Evolutionary conservation across 768 basidiomycete genomes (phyloP).

Genomic region (Collybia mongolica): DNA sequence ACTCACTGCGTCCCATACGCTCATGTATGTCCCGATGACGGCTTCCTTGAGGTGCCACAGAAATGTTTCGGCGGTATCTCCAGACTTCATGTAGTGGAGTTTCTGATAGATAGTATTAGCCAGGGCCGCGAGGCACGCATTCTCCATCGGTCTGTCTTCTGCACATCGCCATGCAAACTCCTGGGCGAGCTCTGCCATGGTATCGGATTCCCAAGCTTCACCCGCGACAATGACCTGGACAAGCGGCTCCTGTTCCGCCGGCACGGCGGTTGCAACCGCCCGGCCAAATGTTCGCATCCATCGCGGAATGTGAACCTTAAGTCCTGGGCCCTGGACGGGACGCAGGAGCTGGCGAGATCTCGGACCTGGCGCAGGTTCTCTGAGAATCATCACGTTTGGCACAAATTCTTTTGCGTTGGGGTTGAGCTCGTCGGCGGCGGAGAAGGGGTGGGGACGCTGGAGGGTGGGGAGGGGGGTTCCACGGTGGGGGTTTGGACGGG

Average conservation of each 20-base stretch:
- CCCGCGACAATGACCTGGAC: constrained; percentile 10
- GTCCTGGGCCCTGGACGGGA: constrained; percentile 4
- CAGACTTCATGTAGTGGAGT: constrained; percentile 10
- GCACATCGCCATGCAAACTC: constrained; percentile 14
- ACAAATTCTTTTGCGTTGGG: constrained; percentile 4
- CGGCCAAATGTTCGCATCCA: constrained; percentile 13
- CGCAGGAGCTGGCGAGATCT: constrained; percentile 12
- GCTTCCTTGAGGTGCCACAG: constrained; percentile 16
- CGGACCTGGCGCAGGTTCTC: constrained; percentile 2
- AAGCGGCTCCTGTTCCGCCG: constrained; percentile 9
- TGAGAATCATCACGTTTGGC: constrained; percentile 6
- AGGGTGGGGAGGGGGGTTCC: background rate
- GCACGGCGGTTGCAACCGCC: background rate
- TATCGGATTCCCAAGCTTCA: constrained; percentile 11
- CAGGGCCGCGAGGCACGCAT: constrained; percentile 8
- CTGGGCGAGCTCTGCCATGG: constrained; percentile 16
- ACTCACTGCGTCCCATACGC: constrained; percentile 20
- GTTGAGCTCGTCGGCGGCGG: background rate
- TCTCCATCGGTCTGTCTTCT: constrained; percentile 7
- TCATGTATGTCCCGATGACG: constrained; percentile 15
- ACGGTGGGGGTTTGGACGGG: background rate
- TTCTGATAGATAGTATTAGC: constrained; percentile 6
- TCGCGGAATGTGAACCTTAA: constrained; percentile 8
- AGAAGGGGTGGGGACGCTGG: background rate
- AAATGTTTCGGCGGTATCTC: constrained; percentile 10